A percentile compares a stretch with the other conserved stretches of the same genome.
Conservation (phyloP, 192 early-diverging fungal genomes). For the Globomyces pollinis-pini region DNA sequence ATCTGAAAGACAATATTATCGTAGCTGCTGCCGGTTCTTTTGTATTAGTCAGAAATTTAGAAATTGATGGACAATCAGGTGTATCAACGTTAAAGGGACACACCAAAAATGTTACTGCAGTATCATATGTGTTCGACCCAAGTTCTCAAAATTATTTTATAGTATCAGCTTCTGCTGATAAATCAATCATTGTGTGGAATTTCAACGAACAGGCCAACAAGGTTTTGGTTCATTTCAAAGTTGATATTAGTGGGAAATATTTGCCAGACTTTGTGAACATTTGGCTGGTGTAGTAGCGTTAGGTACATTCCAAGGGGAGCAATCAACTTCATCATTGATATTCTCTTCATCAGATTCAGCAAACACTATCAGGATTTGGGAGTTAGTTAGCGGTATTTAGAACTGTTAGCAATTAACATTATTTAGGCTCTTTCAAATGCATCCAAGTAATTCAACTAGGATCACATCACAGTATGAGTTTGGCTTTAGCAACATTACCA, state of each 20-base stretch:
- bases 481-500: conserved; percentile 64
- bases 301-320: background rate
- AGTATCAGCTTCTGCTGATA: conserved; percentile 8
- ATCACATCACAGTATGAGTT: conserved; percentile 55
- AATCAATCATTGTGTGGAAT: background rate
- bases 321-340: background rate
- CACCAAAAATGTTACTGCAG: background rate
- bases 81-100: conserved; percentile 5
- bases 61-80: background rate
- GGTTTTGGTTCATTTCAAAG: too few relatives aligned
- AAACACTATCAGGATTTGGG: background rate
- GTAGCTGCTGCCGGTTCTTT: background rate
- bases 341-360: background rate
- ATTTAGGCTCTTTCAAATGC: conserved; percentile 13
- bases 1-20: background rate
- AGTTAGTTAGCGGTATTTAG: too few relatives aligned
- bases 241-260: background rate
- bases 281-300: background rate
- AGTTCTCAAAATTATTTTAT: background rate
- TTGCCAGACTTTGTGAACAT: background rate
- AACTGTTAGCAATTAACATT: too few relatives aligned
- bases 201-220: too few relatives aligned
- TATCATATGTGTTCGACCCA: background rate
- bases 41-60: background rate
- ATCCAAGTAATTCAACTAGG: conserved; percentile 65